Evolutionary conservation across 371 early-diverging fungal genomes (phyloP).

Genomic region (Nosema muscidifuracis): DNA sequence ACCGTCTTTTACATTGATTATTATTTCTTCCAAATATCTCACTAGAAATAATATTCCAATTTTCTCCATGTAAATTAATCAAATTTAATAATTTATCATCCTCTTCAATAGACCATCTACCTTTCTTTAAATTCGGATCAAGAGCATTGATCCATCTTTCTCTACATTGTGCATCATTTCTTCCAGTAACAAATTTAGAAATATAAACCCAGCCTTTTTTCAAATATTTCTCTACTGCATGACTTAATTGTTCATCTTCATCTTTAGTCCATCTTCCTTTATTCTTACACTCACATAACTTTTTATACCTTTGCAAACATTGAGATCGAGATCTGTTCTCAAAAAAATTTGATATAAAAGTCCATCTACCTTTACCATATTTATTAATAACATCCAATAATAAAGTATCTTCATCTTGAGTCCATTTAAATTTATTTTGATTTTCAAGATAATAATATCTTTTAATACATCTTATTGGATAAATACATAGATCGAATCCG

Average conservation of each 20-base stretch:
- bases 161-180: constrained; percentile 28
- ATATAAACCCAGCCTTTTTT: constrained; percentile 5
- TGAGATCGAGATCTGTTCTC: not conserved
- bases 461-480: constrained; percentile 3
- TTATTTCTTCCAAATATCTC: constrained; percentile 19
- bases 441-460: not conserved
- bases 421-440: not conserved
- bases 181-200: not conserved
- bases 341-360: not conserved
- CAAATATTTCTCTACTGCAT: not conserved
- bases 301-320: constrained; percentile 7
- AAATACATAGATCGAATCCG: not conserved
- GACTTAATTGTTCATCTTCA: constrained; percentile 65
- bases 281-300: constrained; percentile 26
- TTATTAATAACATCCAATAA: not conserved
- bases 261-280: constrained; percentile 69
- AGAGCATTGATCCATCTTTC: constrained; percentile 18
- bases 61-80: constrained; percentile 15
- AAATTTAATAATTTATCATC: constrained; percentile 18
- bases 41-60: constrained; percentile 32
- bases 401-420: not conserved
- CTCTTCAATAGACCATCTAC: constrained; percentile 44
- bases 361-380: not conserved
- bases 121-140: constrained; percentile 2
- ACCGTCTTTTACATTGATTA: constrained; percentile 47